Percentiles rank a stretch among this genome's conserved stretches.
These are phyloP conservation scores for Penicillium argentinense DNA, from an alignment of 495 filamentous ascomycete species.

Conservation along the genomic window DNA sequence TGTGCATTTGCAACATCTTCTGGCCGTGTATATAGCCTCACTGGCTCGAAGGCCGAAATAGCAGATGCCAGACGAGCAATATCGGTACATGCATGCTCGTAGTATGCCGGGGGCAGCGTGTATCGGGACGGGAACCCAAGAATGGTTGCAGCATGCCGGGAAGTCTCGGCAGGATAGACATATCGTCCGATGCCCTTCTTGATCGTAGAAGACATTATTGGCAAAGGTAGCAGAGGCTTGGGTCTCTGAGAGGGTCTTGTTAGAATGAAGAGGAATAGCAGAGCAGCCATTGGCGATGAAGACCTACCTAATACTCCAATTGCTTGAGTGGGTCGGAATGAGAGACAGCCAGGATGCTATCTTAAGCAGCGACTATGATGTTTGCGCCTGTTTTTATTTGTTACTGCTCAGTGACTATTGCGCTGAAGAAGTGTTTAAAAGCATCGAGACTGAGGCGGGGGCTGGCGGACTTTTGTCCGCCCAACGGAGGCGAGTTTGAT, in stretches of 20 bases:
- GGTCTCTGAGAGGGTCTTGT: background rate
- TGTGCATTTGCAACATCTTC: constrained; percentile 19
- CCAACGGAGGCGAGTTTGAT: too few relatives aligned
- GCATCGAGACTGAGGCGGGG: too few relatives aligned
- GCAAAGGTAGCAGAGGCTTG: background rate
- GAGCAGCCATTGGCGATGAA: too few relatives aligned
- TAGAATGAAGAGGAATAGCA: too few relatives aligned
- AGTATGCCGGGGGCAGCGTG: constrained; percentile 15
- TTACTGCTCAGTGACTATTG: too few relatives aligned
- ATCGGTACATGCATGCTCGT: constrained; percentile 19
- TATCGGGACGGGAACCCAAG: constrained; percentile 24
- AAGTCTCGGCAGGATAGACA: constrained; percentile 12
- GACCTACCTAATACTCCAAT: too few relatives aligned
- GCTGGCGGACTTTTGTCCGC: too few relatives aligned
- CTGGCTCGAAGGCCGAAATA: constrained; percentile 26
- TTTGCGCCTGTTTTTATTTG: too few relatives aligned
- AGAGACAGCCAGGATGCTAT: too few relatives aligned
- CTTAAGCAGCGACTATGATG: too few relatives aligned
- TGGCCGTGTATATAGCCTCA: constrained; percentile 24
- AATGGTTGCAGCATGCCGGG: constrained; percentile 22
- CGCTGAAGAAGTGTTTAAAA: too few relatives aligned
- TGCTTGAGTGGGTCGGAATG: too few relatives aligned
- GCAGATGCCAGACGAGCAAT: constrained; percentile 18
- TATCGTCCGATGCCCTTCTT: constrained; percentile 1
- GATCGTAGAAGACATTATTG: constrained; percentile 3